Evolutionary conservation across 139 green algal genomes (phyloP).

Genomic region (Gonium pectorale): DNA sequence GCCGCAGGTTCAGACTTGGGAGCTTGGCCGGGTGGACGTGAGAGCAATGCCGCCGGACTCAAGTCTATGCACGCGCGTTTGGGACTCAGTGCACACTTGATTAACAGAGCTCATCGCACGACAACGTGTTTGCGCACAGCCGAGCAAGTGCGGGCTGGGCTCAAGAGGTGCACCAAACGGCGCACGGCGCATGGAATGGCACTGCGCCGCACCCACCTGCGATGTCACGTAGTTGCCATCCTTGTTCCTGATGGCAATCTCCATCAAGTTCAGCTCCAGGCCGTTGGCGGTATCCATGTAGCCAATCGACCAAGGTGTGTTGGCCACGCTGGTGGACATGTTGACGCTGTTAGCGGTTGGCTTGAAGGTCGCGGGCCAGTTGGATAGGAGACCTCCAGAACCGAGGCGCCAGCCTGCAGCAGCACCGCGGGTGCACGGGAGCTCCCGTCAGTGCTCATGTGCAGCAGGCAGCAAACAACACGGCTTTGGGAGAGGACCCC

Average conservation of each 20-base stretch:
- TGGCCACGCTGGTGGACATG: constrained; percentile 2
- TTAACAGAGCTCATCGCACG: too few relatives aligned
- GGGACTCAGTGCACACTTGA: too few relatives aligned
- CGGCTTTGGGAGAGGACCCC: too few relatives aligned
- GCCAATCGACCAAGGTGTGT: constrained; percentile 43
- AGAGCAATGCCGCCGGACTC: not conserved
- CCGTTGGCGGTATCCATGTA: constrained; percentile 49
- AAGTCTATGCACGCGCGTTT: too few relatives aligned
- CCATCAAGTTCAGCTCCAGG: constrained; percentile 30
- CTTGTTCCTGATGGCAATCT: constrained; percentile 44
- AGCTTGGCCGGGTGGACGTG: not conserved
- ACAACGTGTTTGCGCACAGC: too few relatives aligned
- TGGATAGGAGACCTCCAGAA: constrained; percentile 33
- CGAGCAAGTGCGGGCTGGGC: too few relatives aligned
- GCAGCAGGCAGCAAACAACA: too few relatives aligned
- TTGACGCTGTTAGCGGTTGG: constrained; percentile 27
- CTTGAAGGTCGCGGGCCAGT: constrained; percentile 18
- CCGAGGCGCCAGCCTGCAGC: constrained; percentile 46
- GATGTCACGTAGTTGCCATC: constrained; percentile 27
- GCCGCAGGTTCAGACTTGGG: not conserved
- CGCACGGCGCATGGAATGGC: not conserved
- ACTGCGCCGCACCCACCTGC: not conserved
- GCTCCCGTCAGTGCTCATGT: too few relatives aligned
- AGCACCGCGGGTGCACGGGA: too few relatives aligned
- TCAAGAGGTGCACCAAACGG: too few relatives aligned